Evolutionary conservation across 768 basidiomycete genomes (phyloP).

Genomic region (Termitomyces sp.): DNA sequence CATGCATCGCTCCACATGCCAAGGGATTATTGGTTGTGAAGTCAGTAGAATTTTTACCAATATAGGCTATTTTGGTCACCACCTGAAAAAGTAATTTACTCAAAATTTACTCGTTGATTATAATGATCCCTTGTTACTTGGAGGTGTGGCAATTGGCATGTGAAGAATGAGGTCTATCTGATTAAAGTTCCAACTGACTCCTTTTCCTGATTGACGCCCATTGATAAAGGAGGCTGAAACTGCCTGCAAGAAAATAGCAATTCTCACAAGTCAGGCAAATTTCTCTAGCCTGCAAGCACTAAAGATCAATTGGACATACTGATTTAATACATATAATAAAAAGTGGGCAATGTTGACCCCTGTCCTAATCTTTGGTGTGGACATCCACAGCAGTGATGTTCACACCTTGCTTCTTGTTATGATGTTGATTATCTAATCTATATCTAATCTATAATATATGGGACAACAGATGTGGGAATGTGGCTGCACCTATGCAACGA

Average conservation of each 20-base stretch:
- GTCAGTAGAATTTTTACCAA: no score
- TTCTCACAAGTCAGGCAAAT: background rate
- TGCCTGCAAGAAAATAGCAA: background rate
- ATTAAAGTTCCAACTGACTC: background rate
- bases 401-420: conserved; percentile 40
- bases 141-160: background rate
- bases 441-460: no score
- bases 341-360: conserved; percentile 39
- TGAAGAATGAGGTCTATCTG: background rate
- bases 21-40: no score
- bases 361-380: conserved; percentile 40
- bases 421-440: conserved; percentile 40
- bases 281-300: no score
- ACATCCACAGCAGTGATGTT: conserved; percentile 41
- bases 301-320: no score
- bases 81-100: background rate
- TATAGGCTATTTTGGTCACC: background rate
- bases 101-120: no score
- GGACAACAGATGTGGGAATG: no score
- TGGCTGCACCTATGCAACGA: no score
- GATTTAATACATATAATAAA: conserved; percentile 46
- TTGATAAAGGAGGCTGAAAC: background rate
- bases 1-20: background rate
- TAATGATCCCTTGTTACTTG: background rate
- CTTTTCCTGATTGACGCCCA: background rate